Conservation (phyloP, 495 filamentous ascomycete genomes). For the Penicillium nucicola region DNA sequence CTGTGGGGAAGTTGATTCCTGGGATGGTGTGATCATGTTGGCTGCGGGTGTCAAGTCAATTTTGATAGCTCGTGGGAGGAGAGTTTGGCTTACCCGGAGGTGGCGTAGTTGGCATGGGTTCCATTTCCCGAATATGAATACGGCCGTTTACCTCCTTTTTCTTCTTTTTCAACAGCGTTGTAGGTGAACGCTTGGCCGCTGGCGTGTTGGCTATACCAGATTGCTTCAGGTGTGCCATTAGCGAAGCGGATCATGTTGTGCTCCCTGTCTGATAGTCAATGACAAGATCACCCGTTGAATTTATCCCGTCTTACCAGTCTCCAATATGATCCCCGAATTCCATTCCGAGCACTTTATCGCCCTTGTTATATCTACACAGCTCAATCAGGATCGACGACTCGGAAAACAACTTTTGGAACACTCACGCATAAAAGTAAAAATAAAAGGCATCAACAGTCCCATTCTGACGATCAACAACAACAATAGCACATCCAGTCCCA, state of each 20-base stretch:
- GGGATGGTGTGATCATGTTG: constrained; percentile 62
- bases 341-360: constrained; percentile 45
- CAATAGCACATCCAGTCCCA: constrained; percentile 46
- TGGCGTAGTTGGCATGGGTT: constrained; percentile 59
- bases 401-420: neutral
- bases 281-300: neutral
- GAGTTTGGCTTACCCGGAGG: constrained; percentile 32
- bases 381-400: neutral
- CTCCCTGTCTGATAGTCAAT: constrained; percentile 38
- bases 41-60: constrained; percentile 11
- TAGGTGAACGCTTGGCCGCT: constrained; percentile 64
- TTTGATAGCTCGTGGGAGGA: neutral
- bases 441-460: constrained; percentile 63
- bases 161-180: constrained; percentile 48
- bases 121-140: constrained; percentile 54
- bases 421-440: constrained; percentile 65
- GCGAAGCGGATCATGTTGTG: constrained; percentile 68
- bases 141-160: constrained; percentile 51
- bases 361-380: constrained; percentile 44
- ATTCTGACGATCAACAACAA: constrained; percentile 54
- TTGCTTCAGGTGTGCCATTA: constrained; percentile 51
- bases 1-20: constrained; percentile 57
- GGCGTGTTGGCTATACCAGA: constrained; percentile 65
- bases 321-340: constrained; percentile 62
- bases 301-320: constrained; percentile 47